phyloP scores from a whole-genome alignment of 1,284 basidiomycete genomes.

The Puccinia triticina region DNA sequence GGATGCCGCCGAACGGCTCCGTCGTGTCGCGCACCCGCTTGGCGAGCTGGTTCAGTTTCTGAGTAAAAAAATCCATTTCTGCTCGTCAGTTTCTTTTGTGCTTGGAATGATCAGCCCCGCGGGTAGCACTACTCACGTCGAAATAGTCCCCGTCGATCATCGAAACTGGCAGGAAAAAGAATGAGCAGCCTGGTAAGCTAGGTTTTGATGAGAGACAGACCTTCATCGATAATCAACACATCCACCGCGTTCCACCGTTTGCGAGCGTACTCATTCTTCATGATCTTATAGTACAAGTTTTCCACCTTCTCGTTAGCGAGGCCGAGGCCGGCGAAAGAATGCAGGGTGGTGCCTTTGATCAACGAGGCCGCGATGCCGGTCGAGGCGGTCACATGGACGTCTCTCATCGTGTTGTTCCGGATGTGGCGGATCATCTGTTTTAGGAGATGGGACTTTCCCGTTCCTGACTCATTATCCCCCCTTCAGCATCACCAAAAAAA shows the following conservation, averaged over 20 bases:
- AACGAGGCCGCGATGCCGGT: slow-evolving; percentile 91
- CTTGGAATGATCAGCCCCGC: neutral
- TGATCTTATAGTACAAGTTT: slow-evolving; percentile 65
- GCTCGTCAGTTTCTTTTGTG: slow-evolving; percentile 63
- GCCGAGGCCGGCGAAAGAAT: slow-evolving; percentile 88
- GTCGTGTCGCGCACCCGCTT: neutral
- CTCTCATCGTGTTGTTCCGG: slow-evolving; percentile 63
- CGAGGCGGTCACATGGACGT: slow-evolving; percentile 82
- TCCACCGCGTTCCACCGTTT: slow-evolving; percentile 64
- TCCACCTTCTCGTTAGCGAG: slow-evolving; percentile 71
- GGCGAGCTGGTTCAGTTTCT: slow-evolving; percentile 32
- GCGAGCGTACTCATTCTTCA: slow-evolving; percentile 71
- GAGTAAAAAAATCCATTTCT: slow-evolving; percentile 53
- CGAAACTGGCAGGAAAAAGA: slow-evolving; percentile 69
- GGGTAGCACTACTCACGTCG: slow-evolving; percentile 65
- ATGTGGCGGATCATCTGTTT: slow-evolving; percentile 78
- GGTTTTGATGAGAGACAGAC: slow-evolving; percentile 63
- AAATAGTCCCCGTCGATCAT: slow-evolving; percentile 95
- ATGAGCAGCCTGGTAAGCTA: neutral
- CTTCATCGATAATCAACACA: slow-evolving; percentile 91
- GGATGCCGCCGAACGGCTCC: slow-evolving; percentile 58
- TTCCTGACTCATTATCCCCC: no score
- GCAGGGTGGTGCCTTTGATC: slow-evolving; percentile 87
- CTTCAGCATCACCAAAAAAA: no score
- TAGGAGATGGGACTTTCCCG: slow-evolving; percentile 92